Evolutionary conservation across 2,329 filamentous ascomycete species (phyloP).

Genomic region (Fusarium incarnatum): DNA sequence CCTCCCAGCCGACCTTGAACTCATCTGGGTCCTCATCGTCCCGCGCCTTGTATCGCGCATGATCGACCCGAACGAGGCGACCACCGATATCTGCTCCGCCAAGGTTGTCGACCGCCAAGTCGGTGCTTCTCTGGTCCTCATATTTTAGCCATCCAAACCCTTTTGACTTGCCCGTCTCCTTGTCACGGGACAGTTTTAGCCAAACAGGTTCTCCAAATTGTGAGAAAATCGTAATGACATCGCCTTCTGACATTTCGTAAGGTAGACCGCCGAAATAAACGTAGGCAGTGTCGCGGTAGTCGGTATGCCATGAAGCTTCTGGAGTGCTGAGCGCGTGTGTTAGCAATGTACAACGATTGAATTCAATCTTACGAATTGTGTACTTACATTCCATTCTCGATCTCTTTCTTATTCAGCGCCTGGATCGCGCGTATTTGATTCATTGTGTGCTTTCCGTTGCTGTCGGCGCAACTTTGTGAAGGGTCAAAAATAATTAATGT

Average conservation of each 20-base stretch:
- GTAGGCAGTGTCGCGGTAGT: conserved; percentile 97
- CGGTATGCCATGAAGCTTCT: conserved; percentile 93
- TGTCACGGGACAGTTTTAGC: conserved; percentile 91
- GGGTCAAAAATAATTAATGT: conserved; percentile 1
- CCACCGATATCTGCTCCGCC: conserved; percentile 87
- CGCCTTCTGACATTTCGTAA: conserved; percentile 93
- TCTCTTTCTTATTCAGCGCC: conserved; percentile 91
- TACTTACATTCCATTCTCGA: conserved; percentile 84
- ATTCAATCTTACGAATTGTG: neutral
- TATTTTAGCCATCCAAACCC: conserved; percentile 98
- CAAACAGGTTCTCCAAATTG: conserved; percentile 96
- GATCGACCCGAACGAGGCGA: conserved; percentile 86
- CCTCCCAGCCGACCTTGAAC: conserved; percentile 68
- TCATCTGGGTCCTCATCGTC: conserved; percentile 79
- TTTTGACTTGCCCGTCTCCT: conserved; percentile 93
- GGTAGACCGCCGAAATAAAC: conserved; percentile 95
- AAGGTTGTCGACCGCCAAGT: conserved; percentile 95
- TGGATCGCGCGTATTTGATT: conserved; percentile 94
- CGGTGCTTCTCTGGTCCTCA: conserved; percentile 95
- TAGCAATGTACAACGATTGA: neutral
- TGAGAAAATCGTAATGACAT: conserved; percentile 95
- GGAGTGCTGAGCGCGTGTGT: conserved; percentile 68
- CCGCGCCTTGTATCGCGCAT: conserved; percentile 88
- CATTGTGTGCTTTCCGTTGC: conserved; percentile 65
- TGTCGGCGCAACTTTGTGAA: neutral